These are phyloP conservation scores for Aspergillus texensis DNA, from an alignment of 2,329 filamentous ascomycete genomes.

Conservation along the genomic window DNA sequence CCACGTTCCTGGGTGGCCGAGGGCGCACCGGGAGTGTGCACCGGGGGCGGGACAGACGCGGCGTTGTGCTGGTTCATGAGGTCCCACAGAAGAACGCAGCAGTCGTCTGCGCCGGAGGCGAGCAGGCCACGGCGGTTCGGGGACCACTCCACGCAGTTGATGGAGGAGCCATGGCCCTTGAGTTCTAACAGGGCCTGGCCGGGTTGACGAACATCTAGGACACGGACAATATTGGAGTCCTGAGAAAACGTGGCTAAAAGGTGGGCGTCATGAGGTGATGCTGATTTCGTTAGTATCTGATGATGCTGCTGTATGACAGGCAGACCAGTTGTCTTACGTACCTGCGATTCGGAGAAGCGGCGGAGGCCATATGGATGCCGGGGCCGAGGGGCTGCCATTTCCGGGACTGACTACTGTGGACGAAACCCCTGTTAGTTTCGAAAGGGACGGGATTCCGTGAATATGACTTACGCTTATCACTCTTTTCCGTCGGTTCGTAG, in stretches of 20 bases:
- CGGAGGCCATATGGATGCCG: slow-evolving; percentile 67
- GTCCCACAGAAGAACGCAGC: slow-evolving; percentile 90
- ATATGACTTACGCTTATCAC: slow-evolving; percentile 60
- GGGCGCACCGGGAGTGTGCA: slow-evolving; percentile 26
- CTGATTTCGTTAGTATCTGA: slow-evolving; percentile 42
- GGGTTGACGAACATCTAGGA: slow-evolving; percentile 93
- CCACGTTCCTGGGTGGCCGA: slow-evolving; percentile 45
- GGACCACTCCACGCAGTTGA: slow-evolving; percentile 97
- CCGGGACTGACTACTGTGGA: slow-evolving; percentile 50
- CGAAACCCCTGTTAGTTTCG: slow-evolving; percentile 1
- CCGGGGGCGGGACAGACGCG: slow-evolving; percentile 47
- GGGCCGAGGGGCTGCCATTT: slow-evolving; percentile 70
- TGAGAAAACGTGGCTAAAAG: slow-evolving; percentile 96
- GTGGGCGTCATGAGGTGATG: slow-evolving; percentile 93
- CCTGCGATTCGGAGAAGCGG: slow-evolving; percentile 48
- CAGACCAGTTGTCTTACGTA: slow-evolving; percentile 24
- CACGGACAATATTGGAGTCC: slow-evolving; percentile 88
- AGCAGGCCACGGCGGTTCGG: slow-evolving; percentile 82
- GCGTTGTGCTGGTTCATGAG: slow-evolving; percentile 69
- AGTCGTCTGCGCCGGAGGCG: slow-evolving; percentile 90
- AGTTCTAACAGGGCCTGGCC: slow-evolving; percentile 93
- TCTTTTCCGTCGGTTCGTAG: slow-evolving; percentile 93
- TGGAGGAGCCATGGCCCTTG: slow-evolving; percentile 78
- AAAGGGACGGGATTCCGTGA: too few relatives aligned
- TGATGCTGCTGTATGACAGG: not conserved